Evolutionary conservation across 1,284 basidiomycete species (phyloP), one percentile per base, ranked within the genome.

Genomic region (Microbotryum intermedium): DNA sequence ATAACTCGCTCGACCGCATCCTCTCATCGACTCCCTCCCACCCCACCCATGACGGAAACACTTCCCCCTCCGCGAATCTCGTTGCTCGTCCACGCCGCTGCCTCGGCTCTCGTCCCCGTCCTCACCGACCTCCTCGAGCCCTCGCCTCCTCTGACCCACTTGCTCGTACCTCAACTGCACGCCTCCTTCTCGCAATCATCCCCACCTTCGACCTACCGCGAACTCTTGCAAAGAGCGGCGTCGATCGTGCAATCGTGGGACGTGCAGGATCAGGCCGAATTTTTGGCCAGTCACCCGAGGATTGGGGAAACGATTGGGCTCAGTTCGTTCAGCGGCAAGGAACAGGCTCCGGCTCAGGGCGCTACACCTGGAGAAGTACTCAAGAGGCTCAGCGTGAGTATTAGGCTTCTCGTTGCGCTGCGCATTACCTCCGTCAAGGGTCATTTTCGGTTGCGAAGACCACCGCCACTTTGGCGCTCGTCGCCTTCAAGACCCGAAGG

Each of bases 201-300:
- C 10, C 55, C 13, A 13, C 67, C 74, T 6, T 53, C 61, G 8
- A 68, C 82, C 7, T 88, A 88, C 73, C 55, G 74, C 18, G 74
- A 79, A 13, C 76, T 93, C 59, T 80, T 93, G 68, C 81, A 85
- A 69, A 69, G 76, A 10, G 81, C 85, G 4, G 75, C 84, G 57
- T 54, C 68, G 1, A 76, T 81, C 54, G 81, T 88, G 29, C 68
- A 70, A 8, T 70, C 67, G 42, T 91, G 88, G 88, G 76, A 79
- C 46, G 69, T 76, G 50, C 74, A 76, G 13, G 77, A 82, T 13
- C 83, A 83, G 71, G 84, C 84, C 0, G 75, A 77, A 57, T 92
- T 95, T 72, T 79, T 93, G 62, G 80, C 79, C 2, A 88, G 84
- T 2, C 91, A 94, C 76, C 91, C 91, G 46, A 81, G 90, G 63